Evolutionary conservation across 306 rosid genomes (phyloP).

Genomic region (Pterocarpus santalinus): DNA sequence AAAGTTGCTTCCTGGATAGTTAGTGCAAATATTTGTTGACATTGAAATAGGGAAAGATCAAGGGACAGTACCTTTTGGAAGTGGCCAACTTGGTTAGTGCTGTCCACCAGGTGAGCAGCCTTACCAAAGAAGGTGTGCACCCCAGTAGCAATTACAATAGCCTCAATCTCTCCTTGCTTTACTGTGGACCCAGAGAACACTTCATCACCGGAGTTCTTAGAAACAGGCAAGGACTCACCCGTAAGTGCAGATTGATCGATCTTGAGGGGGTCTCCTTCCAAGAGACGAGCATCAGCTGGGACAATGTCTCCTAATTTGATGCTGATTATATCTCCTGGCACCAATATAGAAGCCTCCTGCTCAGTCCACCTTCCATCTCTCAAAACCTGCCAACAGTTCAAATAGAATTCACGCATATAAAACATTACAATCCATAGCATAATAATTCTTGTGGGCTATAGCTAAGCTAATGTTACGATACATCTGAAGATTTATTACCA

Average conservation of each 20-base stretch:
- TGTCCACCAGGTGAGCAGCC: conserved; percentile 95
- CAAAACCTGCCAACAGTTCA: conserved; percentile 58
- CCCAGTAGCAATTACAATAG: conserved; percentile 92
- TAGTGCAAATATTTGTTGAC: too few relatives aligned
- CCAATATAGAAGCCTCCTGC: conserved; percentile 79
- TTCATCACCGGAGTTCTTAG: conserved; percentile 68
- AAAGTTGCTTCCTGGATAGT: too few relatives aligned
- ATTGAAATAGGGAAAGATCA: neutral
- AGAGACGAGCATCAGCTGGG: conserved; percentile 92
- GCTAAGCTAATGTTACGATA: too few relatives aligned
- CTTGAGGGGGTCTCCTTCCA: conserved; percentile 85
- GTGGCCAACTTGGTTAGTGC: conserved; percentile 81
- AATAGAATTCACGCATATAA: neutral
- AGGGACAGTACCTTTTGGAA: conserved; percentile 76
- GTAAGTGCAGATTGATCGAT: conserved; percentile 94
- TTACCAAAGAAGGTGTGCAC: conserved; percentile 96
- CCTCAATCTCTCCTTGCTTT: conserved; percentile 94
- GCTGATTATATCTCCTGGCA: conserved; percentile 88
- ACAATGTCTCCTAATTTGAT: conserved; percentile 86
- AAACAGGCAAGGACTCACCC: conserved; percentile 83
- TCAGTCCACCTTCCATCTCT: conserved; percentile 93
- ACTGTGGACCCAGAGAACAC: conserved; percentile 93
- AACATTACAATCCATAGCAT: neutral
- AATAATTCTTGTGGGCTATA: too few relatives aligned
- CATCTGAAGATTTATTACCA: too few relatives aligned